Evolutionary conservation across 2,329 filamentous ascomycete genomes (phyloP), one percentile per base, ranked within the genome.

Genomic region (Colletotrichum sp.): DNA sequence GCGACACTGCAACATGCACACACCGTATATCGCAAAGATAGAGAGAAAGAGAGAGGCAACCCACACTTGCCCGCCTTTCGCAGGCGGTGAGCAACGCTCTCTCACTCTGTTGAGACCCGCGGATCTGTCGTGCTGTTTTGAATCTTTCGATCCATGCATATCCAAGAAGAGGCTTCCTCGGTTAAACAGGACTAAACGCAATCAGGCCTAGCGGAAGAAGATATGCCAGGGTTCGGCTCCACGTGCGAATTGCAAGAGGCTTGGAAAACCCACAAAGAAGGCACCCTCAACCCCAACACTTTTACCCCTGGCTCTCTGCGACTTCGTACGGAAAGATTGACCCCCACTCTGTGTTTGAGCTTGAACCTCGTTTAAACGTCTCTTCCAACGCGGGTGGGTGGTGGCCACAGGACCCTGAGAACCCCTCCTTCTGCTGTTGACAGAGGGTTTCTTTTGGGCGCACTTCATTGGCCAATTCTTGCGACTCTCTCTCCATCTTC

Each of bases 281-380:
- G 10, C 30, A 32, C 34, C 57, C 74, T 74, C 70, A 76, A 76
- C 64, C 74, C 74, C 70, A 76, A 76, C 74, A 74, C 71, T 76
- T 76, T 76, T 70, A 21, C 65, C 73, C 74, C 59, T 73, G 57
- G 32, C 28, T 60, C 52, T 63, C 34, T 52, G 44, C 15, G 21
- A 73, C 72, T 24, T 52, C 8, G 28, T 52, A 16, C 34, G 74
- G 74, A 34, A 65, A 65, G 39, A 49, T 49, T 74, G 59, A 69
- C 18, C 66, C 63, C 74, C 74, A 64, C 70, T 13, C 3, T 73
- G 64, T 16, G 70, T 76, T 74, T 73, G 70, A 74, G 70, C 59
- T 76, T 73, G 34, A 69, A 39, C 34, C 64, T 67, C 64, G 70
- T 73, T 64, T 73, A 72, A 52, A 32, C 21, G 16, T 63, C 26